phyloP scores from a whole-genome alignment of 2,329 filamentous ascomycete species.

The Berkeleyomyces basicola region DNA sequence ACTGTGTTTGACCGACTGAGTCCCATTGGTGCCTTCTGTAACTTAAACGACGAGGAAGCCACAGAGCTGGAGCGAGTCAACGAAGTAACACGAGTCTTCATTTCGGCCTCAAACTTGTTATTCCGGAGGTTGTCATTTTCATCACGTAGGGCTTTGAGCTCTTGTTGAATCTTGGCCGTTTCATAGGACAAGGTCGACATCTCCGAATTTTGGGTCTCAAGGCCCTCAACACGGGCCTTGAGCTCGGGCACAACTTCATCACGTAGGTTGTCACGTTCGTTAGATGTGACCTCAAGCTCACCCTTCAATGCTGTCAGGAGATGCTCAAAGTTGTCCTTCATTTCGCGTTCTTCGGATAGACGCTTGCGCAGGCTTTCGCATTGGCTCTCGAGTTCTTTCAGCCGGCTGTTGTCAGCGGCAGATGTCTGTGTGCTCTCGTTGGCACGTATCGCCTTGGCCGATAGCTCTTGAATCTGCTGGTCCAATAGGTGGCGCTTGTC shows the following conservation, averaged over 20 bases:
- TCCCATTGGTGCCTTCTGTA: constrained; percentile 16
- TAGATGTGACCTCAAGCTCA: constrained; percentile 65
- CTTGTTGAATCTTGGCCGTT: constrained; percentile 71
- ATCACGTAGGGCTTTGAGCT: constrained; percentile 52
- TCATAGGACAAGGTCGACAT: constrained; percentile 62
- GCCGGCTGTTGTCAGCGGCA: constrained; percentile 39
- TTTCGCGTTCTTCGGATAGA: constrained; percentile 66
- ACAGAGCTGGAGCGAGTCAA: constrained; percentile 18
- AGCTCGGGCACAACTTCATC: constrained; percentile 77
- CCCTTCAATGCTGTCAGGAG: constrained; percentile 67
- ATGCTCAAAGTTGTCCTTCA: constrained; percentile 89
- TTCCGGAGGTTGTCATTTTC: constrained; percentile 47
- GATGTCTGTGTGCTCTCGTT: constrained; percentile 38
- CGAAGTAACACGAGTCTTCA: constrained; percentile 13
- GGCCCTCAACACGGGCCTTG: constrained; percentile 56
- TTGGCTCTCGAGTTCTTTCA: constrained; percentile 62
- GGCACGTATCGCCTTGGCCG: constrained; percentile 55
- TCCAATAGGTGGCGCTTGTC: constrained; percentile 60
- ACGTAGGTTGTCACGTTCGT: constrained; percentile 80
- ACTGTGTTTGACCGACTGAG: constrained; percentile 45
- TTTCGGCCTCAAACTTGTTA: constrained; percentile 19
- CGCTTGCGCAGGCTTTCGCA: constrained; percentile 73
- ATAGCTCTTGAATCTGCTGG: constrained; percentile 65
- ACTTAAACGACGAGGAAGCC: constrained; percentile 20
- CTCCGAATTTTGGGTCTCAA: constrained; percentile 58